These are phyloP conservation scores for Fusarium duplospermum DNA, from an alignment of 2,329 filamentous ascomycete genomes.

Conservation along the genomic window DNA sequence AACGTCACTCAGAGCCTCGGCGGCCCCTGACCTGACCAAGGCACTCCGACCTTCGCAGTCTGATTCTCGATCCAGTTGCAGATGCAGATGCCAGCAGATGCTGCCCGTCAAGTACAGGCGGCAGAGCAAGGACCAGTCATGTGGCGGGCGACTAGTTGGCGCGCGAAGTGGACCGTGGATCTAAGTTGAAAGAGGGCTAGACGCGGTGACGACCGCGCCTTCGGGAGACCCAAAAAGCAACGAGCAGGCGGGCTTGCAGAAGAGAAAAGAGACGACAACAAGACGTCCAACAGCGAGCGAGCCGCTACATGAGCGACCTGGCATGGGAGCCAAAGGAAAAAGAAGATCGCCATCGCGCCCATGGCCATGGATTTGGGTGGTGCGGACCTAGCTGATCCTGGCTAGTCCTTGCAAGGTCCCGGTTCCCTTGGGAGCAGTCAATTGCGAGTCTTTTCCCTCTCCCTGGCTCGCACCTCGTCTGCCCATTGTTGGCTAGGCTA, in stretches of 20 bases:
- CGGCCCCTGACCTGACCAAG: constrained; percentile 9
- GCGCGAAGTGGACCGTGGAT: constrained; percentile 35
- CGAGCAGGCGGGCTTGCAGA: constrained; percentile 27
- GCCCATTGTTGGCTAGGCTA: background rate
- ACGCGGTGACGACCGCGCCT: constrained; percentile 31
- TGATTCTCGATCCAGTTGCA: constrained; percentile 21
- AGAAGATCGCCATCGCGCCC: constrained; percentile 43
- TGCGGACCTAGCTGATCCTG: constrained; percentile 39
- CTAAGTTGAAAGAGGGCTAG: constrained; percentile 38
- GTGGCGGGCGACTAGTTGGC: constrained; percentile 32
- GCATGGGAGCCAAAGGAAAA: constrained; percentile 33
- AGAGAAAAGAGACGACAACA: constrained; percentile 45
- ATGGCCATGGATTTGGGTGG: constrained; percentile 46
- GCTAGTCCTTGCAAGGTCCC: constrained; percentile 35
- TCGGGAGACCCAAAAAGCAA: constrained; percentile 43
- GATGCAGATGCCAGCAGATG: constrained; percentile 35
- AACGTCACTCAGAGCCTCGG: constrained; percentile 22
- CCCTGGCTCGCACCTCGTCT: background rate
- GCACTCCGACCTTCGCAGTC: constrained; percentile 21
- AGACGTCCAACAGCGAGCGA: constrained; percentile 3
- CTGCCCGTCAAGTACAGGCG: constrained; percentile 25
- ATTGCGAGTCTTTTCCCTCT: constrained; percentile 14
- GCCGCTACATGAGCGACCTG: constrained; percentile 20
- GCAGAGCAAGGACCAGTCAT: constrained; percentile 34
- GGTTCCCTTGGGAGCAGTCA: constrained; percentile 22